phyloP scores from a whole-genome alignment of 306 rosid species.

The Cicer cuneatum region DNA sequence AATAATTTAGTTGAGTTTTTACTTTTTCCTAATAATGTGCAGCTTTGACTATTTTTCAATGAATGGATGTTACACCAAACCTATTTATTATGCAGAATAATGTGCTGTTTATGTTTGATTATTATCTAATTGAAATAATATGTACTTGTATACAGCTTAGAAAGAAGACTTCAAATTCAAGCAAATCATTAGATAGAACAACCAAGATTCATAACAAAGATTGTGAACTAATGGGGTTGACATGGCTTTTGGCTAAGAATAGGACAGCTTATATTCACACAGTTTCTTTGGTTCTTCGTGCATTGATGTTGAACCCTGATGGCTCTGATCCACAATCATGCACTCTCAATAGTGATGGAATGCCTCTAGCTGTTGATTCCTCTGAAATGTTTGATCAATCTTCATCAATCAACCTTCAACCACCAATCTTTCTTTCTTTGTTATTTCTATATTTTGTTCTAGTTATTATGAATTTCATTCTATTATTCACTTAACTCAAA shows the following conservation, averaged over 20 bases:
- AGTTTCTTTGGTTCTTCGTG: slow-evolving; percentile 80
- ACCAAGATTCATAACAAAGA: slow-evolving; percentile 89
- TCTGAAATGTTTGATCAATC: slow-evolving; percentile 65
- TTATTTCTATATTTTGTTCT: slow-evolving; percentile 49
- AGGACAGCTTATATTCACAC: slow-evolving; percentile 77
- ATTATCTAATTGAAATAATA: slow-evolving; percentile 37
- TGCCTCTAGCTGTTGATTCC: slow-evolving; percentile 96
- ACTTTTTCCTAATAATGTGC: background rate
- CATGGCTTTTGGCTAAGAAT: slow-evolving; percentile 94
- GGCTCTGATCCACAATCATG: slow-evolving; percentile 78
- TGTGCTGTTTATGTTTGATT: slow-evolving; percentile 20
- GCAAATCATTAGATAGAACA: slow-evolving; percentile 80
- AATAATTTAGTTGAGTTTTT: background rate
- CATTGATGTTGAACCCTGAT: slow-evolving; percentile 72
- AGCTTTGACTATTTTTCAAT: slow-evolving; percentile 31
- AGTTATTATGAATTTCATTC: slow-evolving; percentile 40
- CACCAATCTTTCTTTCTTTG: slow-evolving; percentile 49
- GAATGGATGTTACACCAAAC: slow-evolving; percentile 58
- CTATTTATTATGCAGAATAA: slow-evolving; percentile 10
- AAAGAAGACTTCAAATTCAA: slow-evolving; percentile 76
- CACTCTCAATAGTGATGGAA: slow-evolving; percentile 88
- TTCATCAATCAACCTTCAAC: slow-evolving; percentile 51
- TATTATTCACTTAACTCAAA: slow-evolving; percentile 43
- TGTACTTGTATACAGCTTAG: slow-evolving; percentile 65
- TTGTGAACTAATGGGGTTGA: slow-evolving; percentile 92